Base-by-base conservation (phyloP, 345 rosid genomes). In the Pistacia atlantica region DNA sequence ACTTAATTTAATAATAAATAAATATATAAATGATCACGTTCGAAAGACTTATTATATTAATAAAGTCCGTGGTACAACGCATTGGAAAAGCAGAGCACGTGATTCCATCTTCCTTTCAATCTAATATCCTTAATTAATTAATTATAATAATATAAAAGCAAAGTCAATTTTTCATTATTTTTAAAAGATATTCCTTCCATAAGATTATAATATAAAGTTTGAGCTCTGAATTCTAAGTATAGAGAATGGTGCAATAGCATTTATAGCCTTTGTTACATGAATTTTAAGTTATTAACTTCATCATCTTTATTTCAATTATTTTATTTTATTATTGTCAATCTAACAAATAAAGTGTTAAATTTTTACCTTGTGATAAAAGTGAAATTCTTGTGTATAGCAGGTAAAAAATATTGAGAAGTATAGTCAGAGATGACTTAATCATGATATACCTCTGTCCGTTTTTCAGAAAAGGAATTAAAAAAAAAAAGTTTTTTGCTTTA, bases 61-160 rank as follows among this genome's bases (percentile, higher is more conserved):
- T 25, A 25, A 52, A 45, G 46, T 73, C 49, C 11, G 4, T 64
- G 63, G 62, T 31, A 76, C 81, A 69, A 57, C 78, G 20, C 79
- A 74, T 49, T 69, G 42, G 42, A 58, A 37, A 59, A 64, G 55
- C 72, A 73, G 25, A 63, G 67, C 84, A 81, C 79, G 81, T 78
- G 84, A 78, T 76, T 56, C 25, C 6, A 56, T 64, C 25, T 17
- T 18, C 12, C 20, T 17, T 64, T 17, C 20, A 31, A 31, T 37
- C 25, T 37, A 33, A 52, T 52, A 17, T 12, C 2, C 2, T 42
- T 8, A 25, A 25, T 42, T 42, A 5, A 42, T 42, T 42, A 42
- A 42, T 42, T 42, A 42, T 42, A 42, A 37, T 37, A 37, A 37
- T 37, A 42, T 4, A 3, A 42, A 42, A 42, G 6, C 5, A 20